These are phyloP conservation scores for Penicillium sp. DNA, from an alignment of 2,329 filamentous ascomycete genomes.

Conservation along the genomic window DNA sequence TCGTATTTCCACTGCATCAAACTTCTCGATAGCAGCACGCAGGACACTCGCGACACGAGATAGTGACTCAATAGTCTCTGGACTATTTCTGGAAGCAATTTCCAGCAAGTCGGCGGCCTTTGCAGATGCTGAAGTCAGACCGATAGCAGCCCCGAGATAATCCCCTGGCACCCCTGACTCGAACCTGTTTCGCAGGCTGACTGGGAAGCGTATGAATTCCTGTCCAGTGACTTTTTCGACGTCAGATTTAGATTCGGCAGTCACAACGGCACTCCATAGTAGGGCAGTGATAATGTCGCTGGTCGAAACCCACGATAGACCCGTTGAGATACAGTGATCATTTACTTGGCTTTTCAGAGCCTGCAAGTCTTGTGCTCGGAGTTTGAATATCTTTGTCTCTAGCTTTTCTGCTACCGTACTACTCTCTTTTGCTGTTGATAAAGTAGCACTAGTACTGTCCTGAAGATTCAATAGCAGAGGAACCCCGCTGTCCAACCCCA, in stretches of 20 bases:
- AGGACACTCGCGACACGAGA: not conserved
- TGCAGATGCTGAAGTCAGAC: not conserved
- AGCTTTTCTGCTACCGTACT: not conserved
- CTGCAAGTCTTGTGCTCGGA: not conserved
- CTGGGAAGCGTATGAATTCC: not conserved
- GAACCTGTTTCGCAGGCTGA: not conserved
- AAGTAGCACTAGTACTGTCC: not conserved
- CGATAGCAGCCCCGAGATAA: not conserved
- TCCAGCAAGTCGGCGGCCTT: not conserved
- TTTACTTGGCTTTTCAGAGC: not conserved
- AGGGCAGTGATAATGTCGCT: not conserved
- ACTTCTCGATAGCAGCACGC: not conserved
- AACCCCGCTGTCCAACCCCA: not conserved
- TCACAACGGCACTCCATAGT: not conserved
- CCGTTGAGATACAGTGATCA: not conserved
- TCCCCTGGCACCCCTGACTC: not conserved
- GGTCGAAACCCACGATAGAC: not conserved
- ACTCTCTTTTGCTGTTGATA: not conserved
- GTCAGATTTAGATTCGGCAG: not conserved
- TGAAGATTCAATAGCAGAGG: not conserved
- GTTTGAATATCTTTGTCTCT: not conserved
- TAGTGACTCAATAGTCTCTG: not conserved
- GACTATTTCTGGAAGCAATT: not conserved
- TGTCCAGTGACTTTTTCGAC: not conserved
- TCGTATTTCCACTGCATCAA: not conserved